Evolutionary conservation across 208 protist species (phyloP), one percentile per base, ranked within the genome.

Genomic region (Leishmania martiniquensis): DNA sequence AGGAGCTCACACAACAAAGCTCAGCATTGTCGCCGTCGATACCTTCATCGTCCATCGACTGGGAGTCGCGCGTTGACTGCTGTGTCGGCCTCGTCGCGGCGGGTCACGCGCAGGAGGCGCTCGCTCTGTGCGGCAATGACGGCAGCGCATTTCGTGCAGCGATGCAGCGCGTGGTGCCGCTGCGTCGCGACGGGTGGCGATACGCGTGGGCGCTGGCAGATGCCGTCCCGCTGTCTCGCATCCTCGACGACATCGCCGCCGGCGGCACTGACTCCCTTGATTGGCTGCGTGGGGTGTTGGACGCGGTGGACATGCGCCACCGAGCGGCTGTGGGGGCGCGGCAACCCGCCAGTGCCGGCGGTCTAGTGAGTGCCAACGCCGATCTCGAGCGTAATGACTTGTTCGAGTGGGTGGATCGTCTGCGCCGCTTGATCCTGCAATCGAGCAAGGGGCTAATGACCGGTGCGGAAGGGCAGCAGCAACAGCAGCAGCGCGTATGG

Each of bases 11-110:
- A 32, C 73, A 37, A 1, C 74, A 70, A 45, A 39, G 72, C 32
- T n/a, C 25, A 17, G 51, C 51, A 42, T 13, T 39, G 29, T 25
- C 60, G 13, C 22, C 25, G 29, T 12, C 37, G 44, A 2, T 22
- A 25, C n/a, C 52, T 15, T 57, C 52, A 22, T 57, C 52, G 49
- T 62, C 44, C 68, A 54, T 75, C 49, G 70, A 83, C n/a, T 72
- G 66, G 63, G 76, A 65, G 51, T 80, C 81, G 52, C 76, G 51
- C 39, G 63, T 85, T 51, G 82, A 89, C 72, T 91, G 88, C 63
- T 68, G 77, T 54, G 81, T 80, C 4, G 86, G 85, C 22, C 75
- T 91, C 47, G 85, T 84, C 49, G 76, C 68, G 9, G 80, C 84
- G 2, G 82, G 88, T 4, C 79, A 87, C 62, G 54, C 63, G n/a